phyloP scores from a whole-genome alignment of 1,284 basidiomycete genomes.

The Stygiomarasmius scandens region DNA sequence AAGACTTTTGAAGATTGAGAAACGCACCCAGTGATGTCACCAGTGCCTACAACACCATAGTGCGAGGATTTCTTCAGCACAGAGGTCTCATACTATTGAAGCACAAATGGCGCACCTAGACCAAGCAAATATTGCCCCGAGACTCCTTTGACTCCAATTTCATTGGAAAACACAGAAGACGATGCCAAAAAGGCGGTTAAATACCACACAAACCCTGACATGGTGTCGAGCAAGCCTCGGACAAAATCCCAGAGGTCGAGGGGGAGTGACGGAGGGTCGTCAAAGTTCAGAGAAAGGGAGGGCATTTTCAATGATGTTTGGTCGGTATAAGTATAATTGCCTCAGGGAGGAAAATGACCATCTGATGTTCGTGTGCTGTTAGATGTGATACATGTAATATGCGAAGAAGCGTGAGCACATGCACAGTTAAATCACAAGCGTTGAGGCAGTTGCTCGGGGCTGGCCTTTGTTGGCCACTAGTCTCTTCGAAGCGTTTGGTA shows the following conservation, averaged over 20 bases:
- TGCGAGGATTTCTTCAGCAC: constrained; percentile 1
- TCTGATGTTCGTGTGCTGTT: background rate
- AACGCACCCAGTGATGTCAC: constrained; percentile 74
- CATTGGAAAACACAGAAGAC: constrained; percentile 27
- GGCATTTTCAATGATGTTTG: constrained; percentile 27
- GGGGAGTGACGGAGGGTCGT: constrained; percentile 33
- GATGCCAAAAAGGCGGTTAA: constrained; percentile 44
- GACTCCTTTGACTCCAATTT: constrained; percentile 26
- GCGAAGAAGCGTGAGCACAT: background rate
- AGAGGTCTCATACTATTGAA: too few species aligned
- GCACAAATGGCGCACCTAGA: constrained; percentile 44
- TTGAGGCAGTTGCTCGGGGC: background rate
- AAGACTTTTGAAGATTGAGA: constrained; percentile 7
- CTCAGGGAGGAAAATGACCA: background rate
- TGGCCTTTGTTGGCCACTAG: background rate
- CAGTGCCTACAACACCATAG: constrained; percentile 52
- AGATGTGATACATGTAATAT: background rate
- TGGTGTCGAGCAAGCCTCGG: constrained; percentile 33
- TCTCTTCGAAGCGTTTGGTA: background rate
- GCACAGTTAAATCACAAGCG: background rate
- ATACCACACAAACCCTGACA: constrained; percentile 40
- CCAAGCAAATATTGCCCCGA: constrained; percentile 57
- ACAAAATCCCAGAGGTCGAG: constrained; percentile 38
- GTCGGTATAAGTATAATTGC: background rate
- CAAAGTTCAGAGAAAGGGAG: constrained; percentile 20